Percentiles rank a stretch among this genome's conserved stretches.
phyloP scores from a whole-genome alignment of 257 asterid genomes.

The Jaltomata sinuosa region DNA sequence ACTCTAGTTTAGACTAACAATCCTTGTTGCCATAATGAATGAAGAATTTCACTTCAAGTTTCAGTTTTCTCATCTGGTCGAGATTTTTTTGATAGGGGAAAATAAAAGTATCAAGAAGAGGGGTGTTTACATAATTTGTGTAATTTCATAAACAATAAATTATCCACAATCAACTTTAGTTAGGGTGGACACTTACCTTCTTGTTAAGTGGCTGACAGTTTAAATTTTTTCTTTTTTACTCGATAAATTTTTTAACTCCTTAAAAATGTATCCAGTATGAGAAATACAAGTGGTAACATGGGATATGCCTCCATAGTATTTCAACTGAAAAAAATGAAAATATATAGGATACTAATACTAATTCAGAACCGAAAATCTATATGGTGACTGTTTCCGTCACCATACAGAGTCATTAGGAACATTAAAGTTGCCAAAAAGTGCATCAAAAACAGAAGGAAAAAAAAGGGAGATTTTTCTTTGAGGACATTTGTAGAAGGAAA shows the following conservation, averaged over 20 bases:
- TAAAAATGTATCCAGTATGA: neutral
- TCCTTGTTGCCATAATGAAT: neutral
- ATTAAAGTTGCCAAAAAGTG: neutral
- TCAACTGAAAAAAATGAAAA: neutral
- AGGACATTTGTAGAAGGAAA: neutral
- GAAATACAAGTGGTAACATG: neutral
- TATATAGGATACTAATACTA: neutral
- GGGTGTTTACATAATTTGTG: neutral
- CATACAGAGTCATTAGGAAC: neutral
- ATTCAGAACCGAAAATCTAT: neutral
- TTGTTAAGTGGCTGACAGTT: neutral
- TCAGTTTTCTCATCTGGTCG: too few species aligned
- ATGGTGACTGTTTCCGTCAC: neutral
- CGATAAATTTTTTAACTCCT: neutral
- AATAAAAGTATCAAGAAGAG: neutral
- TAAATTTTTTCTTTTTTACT: neutral
- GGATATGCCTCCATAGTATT: neutral
- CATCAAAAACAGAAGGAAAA: neutral
- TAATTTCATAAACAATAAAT: neutral
- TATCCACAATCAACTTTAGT: neutral
- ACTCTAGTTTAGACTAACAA: too few species aligned
- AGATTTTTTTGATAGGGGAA: neutral
- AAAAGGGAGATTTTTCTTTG: neutral
- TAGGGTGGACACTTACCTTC: neutral
- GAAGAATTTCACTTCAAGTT: neutral